Percentiles rank a stretch among this genome's conserved stretches.
Conservation (phyloP, 352 stramenopile genomes). For the Phytophthora meadii region DNA sequence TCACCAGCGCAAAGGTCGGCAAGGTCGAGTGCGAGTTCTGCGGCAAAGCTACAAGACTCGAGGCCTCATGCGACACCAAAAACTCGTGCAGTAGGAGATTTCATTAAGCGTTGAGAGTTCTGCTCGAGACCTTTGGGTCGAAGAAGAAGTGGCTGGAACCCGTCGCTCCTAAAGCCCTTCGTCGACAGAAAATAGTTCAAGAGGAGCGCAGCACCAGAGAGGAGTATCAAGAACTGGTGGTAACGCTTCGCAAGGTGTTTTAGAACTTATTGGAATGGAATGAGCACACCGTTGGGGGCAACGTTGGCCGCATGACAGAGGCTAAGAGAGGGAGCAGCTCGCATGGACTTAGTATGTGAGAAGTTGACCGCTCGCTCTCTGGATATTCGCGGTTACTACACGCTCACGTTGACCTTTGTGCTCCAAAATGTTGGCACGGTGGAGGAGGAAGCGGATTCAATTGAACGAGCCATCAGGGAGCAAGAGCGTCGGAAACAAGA, state of each 20-base stretch:
- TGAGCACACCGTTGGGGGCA: too few relatives aligned
- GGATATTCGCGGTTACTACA: background rate
- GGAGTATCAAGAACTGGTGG: background rate
- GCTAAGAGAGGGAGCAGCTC: background rate
- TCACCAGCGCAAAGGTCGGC: too few relatives aligned
- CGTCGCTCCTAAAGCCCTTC: background rate
- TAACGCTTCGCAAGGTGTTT: background rate
- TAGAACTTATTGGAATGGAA: background rate
- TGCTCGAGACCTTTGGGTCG: background rate
- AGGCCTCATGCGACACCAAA: background rate
- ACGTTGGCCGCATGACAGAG: background rate
- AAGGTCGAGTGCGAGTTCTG: constrained; percentile 1
- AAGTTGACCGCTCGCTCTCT: background rate
- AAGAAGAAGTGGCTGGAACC: background rate
- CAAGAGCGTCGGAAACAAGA: background rate
- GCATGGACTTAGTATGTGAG: background rate
- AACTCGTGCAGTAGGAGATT: background rate
- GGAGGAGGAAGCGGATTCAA: background rate
- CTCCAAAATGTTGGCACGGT: background rate
- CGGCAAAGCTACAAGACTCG: background rate
- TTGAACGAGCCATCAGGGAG: background rate
- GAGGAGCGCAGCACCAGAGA: background rate
- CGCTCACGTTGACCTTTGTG: background rate
- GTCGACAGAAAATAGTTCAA: too few relatives aligned
- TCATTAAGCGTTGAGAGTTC: background rate